These are phyloP conservation scores for Dioszegia crocea DNA, from an alignment of 768 basidiomycete species.

Conservation along the genomic window DNA sequence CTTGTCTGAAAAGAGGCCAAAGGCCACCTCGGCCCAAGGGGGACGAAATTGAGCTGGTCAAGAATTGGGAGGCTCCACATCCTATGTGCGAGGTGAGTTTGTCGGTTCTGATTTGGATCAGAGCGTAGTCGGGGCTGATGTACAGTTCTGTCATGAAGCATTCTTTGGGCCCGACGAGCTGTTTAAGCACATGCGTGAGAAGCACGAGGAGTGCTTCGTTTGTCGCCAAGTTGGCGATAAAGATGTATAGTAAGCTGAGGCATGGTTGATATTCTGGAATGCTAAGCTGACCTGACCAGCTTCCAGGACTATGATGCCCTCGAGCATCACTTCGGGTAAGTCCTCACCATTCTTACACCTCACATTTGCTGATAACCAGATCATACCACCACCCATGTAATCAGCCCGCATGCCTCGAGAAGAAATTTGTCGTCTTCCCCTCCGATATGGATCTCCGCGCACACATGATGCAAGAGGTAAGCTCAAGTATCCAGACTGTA, in stretches of 20 bases:
- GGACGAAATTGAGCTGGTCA: conserved; percentile 44
- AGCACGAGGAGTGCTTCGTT: conserved; percentile 93
- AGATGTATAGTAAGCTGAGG: conserved; percentile 73
- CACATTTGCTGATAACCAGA: conserved; percentile 50
- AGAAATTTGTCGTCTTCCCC: conserved; percentile 92
- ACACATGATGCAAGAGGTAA: conserved; percentile 72
- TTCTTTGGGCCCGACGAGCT: conserved; percentile 91
- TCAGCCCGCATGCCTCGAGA: conserved; percentile 67
- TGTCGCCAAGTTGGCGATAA: conserved; percentile 76
- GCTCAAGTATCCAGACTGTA: conserved; percentile 5
- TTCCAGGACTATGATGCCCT: conserved; percentile 74
- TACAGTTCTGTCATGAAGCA: conserved; percentile 81
- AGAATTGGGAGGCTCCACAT: conserved; percentile 47
- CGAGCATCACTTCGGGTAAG: conserved; percentile 50
- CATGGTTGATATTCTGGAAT: too few relatives aligned
- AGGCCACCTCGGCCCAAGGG: conserved; percentile 37
- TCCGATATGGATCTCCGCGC: conserved; percentile 82
- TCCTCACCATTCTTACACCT: neutral
- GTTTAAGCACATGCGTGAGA: conserved; percentile 86
- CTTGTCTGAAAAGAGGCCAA: conserved; percentile 53
- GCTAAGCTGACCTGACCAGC: conserved; percentile 51
- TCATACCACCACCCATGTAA: conserved; percentile 72
- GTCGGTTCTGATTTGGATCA: neutral
- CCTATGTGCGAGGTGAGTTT: conserved; percentile 49
- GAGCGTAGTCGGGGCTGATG: conserved; percentile 7